Conservation (phyloP, 148 eudicot species). For the Rheum nobile region DNA sequence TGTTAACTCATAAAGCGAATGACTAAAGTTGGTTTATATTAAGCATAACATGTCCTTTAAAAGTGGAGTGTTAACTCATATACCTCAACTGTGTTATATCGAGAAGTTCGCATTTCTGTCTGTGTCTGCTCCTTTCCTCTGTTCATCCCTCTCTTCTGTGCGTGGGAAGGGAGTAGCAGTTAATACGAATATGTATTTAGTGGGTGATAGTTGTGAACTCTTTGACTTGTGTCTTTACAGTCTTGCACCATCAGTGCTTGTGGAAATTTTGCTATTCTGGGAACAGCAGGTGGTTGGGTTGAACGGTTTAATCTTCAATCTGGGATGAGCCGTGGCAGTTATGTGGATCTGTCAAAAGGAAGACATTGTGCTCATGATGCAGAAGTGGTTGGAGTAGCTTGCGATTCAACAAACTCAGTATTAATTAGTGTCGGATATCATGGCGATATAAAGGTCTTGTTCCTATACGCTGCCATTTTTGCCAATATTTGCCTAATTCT, state of each 20-base stretch:
- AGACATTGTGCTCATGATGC: constrained; percentile 60
- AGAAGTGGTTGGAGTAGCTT: constrained; percentile 89
- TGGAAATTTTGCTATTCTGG: constrained; percentile 87
- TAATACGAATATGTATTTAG: background rate
- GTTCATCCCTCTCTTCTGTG: background rate
- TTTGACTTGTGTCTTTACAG: constrained; percentile 21
- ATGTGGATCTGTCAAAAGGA: constrained; percentile 47
- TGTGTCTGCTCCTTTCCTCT: background rate
- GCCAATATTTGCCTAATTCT: background rate
- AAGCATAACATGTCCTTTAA: no score
- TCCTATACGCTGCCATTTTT: background rate
- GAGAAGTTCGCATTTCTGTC: no score
- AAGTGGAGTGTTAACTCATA: background rate
- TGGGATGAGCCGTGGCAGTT: constrained; percentile 88
- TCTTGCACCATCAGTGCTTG: constrained; percentile 92
- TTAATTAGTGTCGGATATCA: constrained; percentile 86
- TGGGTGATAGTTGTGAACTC: background rate
- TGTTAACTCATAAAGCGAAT: no score
- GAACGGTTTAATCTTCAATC: constrained; percentile 97
- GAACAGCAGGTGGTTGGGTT: constrained; percentile 96
- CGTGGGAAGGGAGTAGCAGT: background rate
- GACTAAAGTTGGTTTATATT: no score
- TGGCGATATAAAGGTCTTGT: constrained; percentile 74
- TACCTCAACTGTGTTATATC: background rate
- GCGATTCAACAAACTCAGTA: constrained; percentile 80